Base-by-base conservation (phyloP, 1,284 basidiomycete genomes). In the Coniophora puteana region DNA sequence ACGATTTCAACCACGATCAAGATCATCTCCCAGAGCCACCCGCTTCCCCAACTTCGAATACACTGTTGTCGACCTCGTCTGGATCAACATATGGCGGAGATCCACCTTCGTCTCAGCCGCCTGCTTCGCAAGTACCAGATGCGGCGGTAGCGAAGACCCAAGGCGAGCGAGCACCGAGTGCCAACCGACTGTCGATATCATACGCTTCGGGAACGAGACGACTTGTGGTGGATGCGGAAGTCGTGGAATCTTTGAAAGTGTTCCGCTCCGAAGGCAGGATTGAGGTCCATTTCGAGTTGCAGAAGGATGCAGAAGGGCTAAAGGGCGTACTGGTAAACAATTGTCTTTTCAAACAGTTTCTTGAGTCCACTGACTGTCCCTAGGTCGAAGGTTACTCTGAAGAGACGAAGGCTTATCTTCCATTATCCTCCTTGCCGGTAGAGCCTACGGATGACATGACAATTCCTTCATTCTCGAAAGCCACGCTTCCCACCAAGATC, bases 171-270 rank as follows among this genome's bases (percentile, higher is more conserved):
- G 64, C 67, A 3, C 78, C 84, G 7, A 87, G 85, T 34, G 81
- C 85, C 20, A 89, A 89, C 53, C 78, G 85, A n/a, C 63, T 97
- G n/a, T 94, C 90, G 11, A 89, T 97, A 55, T 86, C 95, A 1
- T 99, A 95, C 62, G 92, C 93, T 46, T 84, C 85, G 30, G 91
- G 90, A 36, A 83, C 83, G 43, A 75, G 90, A 43, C 76, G 95
- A 26, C 72, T 99, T 34, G 85, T 94, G 20, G 76, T 98, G 45
- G 89, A 98, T 61, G 88, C 94, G 3, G 84, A 88, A 44, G 80
- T 89, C 17, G 89, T 97, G 25, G 80, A 89, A 32, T 77, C 74
- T 44, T 72, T 99, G 42, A 84, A 78, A 52, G 78, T 99, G 11
- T 86, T 80, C 65, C 77, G 95, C 38, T 74, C 74, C 23, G 87